Percentiles rank a stretch among this genome's conserved stretches.
Conservation (phyloP, 805 yeast species). For the Candida boidinii region DNA sequence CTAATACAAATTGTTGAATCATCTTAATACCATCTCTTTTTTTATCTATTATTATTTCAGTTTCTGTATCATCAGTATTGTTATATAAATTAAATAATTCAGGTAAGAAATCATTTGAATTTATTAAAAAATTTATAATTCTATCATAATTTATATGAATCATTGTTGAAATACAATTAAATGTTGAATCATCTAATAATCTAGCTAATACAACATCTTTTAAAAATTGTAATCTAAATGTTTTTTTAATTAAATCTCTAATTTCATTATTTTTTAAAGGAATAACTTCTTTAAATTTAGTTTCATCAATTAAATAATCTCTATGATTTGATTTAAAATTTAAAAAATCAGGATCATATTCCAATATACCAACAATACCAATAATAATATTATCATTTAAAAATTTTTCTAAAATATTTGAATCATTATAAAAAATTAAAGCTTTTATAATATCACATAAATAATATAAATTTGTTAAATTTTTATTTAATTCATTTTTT, state of each 20-base stretch:
- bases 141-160: constrained; percentile 63
- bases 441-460: constrained; percentile 71
- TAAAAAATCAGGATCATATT: constrained; percentile 86
- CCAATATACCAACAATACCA: constrained; percentile 72
- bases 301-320: constrained; percentile 46
- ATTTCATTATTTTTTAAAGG: constrained; percentile 45
- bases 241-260: constrained; percentile 54
- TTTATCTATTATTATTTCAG: constrained; percentile 13
- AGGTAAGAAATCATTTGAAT: constrained; percentile 41
- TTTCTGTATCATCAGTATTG: constrained; percentile 3
- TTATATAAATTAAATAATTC: constrained; percentile 51
- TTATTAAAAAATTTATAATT: constrained; percentile 50
- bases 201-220: constrained; percentile 84
- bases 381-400: constrained; percentile 41
- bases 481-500: constrained; percentile 43
- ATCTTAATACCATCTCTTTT: constrained; percentile 67
- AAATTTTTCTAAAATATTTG: constrained; percentile 47
- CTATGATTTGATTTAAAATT: constrained; percentile 73
- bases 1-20: constrained; percentile 69
- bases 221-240: constrained; percentile 70
- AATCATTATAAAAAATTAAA: constrained; percentile 63
- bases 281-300: constrained; percentile 62
- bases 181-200: constrained; percentile 71
- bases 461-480: constrained; percentile 49
- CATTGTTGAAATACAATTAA: constrained; percentile 55